Evolutionary conservation across 192 early-diverging fungal genomes (phyloP).

Genomic region (Helicostylum pulchrum): DNA sequence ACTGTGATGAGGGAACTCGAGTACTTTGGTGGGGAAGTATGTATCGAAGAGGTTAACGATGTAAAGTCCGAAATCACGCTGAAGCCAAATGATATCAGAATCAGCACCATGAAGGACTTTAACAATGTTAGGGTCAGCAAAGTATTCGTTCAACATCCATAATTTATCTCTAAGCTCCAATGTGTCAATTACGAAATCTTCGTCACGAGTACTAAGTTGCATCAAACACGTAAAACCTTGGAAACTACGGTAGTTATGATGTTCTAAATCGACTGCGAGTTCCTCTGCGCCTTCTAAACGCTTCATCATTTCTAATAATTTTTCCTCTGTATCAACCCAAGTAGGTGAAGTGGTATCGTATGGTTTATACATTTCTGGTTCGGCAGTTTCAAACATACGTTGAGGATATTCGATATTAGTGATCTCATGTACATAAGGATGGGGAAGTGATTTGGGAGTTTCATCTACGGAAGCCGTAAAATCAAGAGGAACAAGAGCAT

Average conservation of each 20-base stretch:
- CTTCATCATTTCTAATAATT: slow-evolving; percentile 59
- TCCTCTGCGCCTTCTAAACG: slow-evolving; percentile 61
- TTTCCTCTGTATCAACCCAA: slow-evolving; percentile 81
- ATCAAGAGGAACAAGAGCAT: slow-evolving; percentile 73
- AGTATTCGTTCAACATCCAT: slow-evolving; percentile 76
- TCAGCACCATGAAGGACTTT: slow-evolving; percentile 98
- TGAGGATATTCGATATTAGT: slow-evolving; percentile 69
- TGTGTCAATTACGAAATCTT: slow-evolving; percentile 92
- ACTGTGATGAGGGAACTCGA: slow-evolving; percentile 79
- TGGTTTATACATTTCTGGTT: slow-evolving; percentile 49
- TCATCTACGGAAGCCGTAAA: background rate
- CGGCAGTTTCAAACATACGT: slow-evolving; percentile 56
- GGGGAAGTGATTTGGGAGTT: slow-evolving; percentile 46
- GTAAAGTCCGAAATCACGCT: slow-evolving; percentile 96
- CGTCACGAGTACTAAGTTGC: slow-evolving; percentile 83
- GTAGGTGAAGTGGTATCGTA: slow-evolving; percentile 71
- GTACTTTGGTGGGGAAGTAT: slow-evolving; percentile 83
- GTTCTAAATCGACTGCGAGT: slow-evolving; percentile 94
- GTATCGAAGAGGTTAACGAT: slow-evolving; percentile 97
- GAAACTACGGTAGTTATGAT: slow-evolving; percentile 93
- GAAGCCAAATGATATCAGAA: slow-evolving; percentile 93
- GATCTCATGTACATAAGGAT: slow-evolving; percentile 94
- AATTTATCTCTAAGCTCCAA: slow-evolving; percentile 72
- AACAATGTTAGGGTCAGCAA: slow-evolving; percentile 82
- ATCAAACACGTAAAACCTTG: slow-evolving; percentile 95